Evolutionary conservation across 2,329 filamentous ascomycete species (phyloP), one percentile per base, ranked within the genome.

Genomic region (Penicillium hesseltinei): DNA sequence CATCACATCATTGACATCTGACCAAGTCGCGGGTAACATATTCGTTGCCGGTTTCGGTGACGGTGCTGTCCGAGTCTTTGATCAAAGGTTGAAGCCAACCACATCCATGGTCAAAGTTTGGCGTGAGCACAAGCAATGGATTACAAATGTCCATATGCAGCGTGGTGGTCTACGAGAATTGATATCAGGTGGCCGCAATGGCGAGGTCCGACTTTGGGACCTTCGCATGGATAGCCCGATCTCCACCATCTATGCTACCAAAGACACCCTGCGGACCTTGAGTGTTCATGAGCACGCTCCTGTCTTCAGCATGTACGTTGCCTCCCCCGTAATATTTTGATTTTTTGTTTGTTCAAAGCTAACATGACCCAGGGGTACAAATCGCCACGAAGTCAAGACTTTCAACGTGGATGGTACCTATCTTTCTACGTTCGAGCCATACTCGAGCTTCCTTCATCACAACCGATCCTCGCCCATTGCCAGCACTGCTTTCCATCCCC

Each of bases 11-110:
- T 79, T 99, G 62, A 97, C 94, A 3, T 96, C 92, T 17, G 94
- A 99, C 74, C 94, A 97, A 80, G 96, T 99, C 75, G 96, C 95
- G 51, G 94, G 94, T 43, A 92, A 97, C 69, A 87, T 97, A 45
- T 97, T 99, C 68, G 90, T 96, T 11, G 94, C 94, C 40, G 94
- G 94, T 3, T 99, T 97, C 69, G 94, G 94, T 19, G 95, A 99
- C 69, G 94, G 94, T 35, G 92, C 92, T 1, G 88, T 99, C 43
- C 86, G 94, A 51, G 92, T 97, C 5, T 99, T 97, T 71, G 94
- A 99, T 73, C 91, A 93, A 63, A 87, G 94, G 13, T 78, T 90
- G 61, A 87, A 88, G 61, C 89, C 92, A 2, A 89, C 91, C 59
- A 91, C 94, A 53, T 89, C 90, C 19, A 97, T 97, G 92, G 89